A percentile compares a stretch with the other conserved stretches of the same genome.
These are phyloP conservation scores for Myxozyma sirexii DNA, from an alignment of 805 yeast genomes.

Conservation along the genomic window DNA sequence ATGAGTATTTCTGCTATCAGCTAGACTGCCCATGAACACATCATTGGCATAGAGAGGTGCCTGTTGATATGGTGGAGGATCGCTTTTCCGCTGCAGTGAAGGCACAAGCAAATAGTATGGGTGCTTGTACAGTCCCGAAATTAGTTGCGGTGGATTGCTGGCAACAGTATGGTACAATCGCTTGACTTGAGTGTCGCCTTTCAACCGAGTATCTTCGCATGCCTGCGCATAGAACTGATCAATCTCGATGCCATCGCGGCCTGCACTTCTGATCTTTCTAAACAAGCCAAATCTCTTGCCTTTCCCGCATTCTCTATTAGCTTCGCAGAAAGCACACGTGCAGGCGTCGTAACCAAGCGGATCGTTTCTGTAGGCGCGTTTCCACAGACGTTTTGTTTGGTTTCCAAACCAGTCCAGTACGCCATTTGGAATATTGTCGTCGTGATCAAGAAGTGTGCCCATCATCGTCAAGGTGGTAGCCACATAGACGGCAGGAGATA, in stretches of 20 bases:
- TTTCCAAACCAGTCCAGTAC: not conserved
- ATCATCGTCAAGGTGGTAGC: not conserved
- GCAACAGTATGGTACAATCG: not conserved
- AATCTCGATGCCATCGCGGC: not conserved
- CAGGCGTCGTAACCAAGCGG: constrained; percentile 12
- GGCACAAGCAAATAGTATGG: not conserved
- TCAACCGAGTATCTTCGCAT: not conserved
- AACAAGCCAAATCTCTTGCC: not conserved
- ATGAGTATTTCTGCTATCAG: not conserved
- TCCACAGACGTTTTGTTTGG: not conserved
- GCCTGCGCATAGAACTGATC: constrained; percentile 10
- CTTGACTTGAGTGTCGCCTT: not conserved
- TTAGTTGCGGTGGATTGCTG: not conserved
- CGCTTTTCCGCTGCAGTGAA: not conserved
- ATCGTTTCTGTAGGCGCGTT: not conserved
- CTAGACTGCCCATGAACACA: not conserved
- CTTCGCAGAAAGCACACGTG: constrained; percentile 19
- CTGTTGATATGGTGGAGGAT: not conserved
- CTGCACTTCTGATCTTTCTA: not conserved
- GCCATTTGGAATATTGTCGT: not conserved
- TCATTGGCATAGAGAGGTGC: not conserved
- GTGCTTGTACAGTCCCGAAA: not conserved
- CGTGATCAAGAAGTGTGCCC: constrained; percentile 15
- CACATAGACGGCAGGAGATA: constrained; percentile 16
- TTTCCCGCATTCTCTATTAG: not conserved